A percentile compares a stretch with the other conserved stretches of the same genome.
Conservation (phyloP, 495 filamentous ascomycete genomes). For the Ramalina peruviana region DNA sequence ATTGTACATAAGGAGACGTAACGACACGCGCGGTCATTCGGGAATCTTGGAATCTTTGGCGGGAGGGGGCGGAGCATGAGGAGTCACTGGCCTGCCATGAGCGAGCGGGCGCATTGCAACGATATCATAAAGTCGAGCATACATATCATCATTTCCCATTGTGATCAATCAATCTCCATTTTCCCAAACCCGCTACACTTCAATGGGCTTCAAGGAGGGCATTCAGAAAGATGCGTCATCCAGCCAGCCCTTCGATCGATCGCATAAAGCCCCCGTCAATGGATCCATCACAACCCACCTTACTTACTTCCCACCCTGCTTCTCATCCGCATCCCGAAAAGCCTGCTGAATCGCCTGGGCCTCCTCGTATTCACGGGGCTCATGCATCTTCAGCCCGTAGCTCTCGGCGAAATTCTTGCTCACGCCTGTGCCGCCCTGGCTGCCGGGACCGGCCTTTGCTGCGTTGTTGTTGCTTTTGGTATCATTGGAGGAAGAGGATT, state of each 20-base stretch:
- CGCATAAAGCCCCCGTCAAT: neutral
- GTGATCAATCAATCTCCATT: too few relatives aligned
- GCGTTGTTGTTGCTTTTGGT: neutral
- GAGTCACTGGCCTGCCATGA: too few relatives aligned
- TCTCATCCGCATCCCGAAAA: conserved; percentile 1
- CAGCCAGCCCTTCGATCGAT: too few relatives aligned
- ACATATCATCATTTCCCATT: too few relatives aligned
- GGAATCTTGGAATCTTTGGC: too few relatives aligned
- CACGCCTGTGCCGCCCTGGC: conserved; percentile 4
- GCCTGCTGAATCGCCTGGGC: conserved; percentile 7
- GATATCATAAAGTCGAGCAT: too few relatives aligned
- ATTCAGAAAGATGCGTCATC: too few relatives aligned
- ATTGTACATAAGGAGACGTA: neutral
- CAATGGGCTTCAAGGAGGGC: too few relatives aligned
- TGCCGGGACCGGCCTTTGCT: neutral
- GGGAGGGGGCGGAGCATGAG: too few relatives aligned
- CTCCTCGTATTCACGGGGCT: conserved; percentile 7
- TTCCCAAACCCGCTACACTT: too few relatives aligned
- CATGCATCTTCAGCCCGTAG: conserved; percentile 13
- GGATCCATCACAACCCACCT: neutral
- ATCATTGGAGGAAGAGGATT: neutral
- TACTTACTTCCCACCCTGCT: neutral
- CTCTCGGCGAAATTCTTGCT: conserved; percentile 16
- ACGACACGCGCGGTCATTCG: too few relatives aligned
- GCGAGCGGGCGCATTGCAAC: too few relatives aligned